Percentiles rank a stretch among this genome's conserved stretches.
Conservation (phyloP, 495 filamentous ascomycete species). For the Hypomontagnella submonticulosa region DNA sequence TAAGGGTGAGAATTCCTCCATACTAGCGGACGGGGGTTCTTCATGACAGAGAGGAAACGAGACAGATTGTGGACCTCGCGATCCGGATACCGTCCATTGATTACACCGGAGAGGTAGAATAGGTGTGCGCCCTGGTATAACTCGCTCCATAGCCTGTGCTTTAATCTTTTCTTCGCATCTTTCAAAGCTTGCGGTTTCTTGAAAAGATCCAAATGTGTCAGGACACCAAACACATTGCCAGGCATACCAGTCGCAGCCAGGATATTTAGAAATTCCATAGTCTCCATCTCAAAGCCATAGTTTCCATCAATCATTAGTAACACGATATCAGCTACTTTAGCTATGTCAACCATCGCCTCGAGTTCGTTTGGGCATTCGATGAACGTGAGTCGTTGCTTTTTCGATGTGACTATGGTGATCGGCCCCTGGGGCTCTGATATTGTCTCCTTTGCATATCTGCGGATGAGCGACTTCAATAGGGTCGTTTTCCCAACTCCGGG, state of each 20-base stretch:
- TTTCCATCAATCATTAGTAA: slow-evolving; percentile 98
- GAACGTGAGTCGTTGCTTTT: slow-evolving; percentile 91
- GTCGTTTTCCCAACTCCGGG: slow-evolving; percentile 76
- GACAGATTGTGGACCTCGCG: slow-evolving; percentile 95
- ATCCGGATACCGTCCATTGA: slow-evolving; percentile 96
- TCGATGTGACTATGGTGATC: slow-evolving; percentile 94
- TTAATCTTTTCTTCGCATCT: slow-evolving; percentile 93
- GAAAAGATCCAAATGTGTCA: slow-evolving; percentile 96
- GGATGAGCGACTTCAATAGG: slow-evolving; percentile 89
- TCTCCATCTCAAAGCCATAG: slow-evolving; percentile 99
- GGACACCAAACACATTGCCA: slow-evolving; percentile 95
- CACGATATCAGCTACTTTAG: slow-evolving; percentile 97
- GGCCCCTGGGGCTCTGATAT: slow-evolving; percentile 89
- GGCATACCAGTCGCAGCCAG: slow-evolving; percentile 93
- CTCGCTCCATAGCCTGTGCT: slow-evolving; percentile 96
- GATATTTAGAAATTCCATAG: slow-evolving; percentile 98
- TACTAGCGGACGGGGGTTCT: slow-evolving; percentile 93
- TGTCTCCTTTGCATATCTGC: slow-evolving; percentile 94
- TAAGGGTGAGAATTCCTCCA: slow-evolving; percentile 98
- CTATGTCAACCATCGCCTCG: slow-evolving; percentile 92
- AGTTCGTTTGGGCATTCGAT: slow-evolving; percentile 96
- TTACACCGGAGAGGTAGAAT: slow-evolving; percentile 94
- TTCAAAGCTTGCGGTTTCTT: slow-evolving; percentile 88
- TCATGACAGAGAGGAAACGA: slow-evolving; percentile 96
- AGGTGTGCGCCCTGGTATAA: slow-evolving; percentile 96